A percentile compares a stretch with the other conserved stretches of the same genome.
Evolutionary conservation across 768 basidiomycete genomes (phyloP).

Genomic region (Sarcomyxa edulis): DNA sequence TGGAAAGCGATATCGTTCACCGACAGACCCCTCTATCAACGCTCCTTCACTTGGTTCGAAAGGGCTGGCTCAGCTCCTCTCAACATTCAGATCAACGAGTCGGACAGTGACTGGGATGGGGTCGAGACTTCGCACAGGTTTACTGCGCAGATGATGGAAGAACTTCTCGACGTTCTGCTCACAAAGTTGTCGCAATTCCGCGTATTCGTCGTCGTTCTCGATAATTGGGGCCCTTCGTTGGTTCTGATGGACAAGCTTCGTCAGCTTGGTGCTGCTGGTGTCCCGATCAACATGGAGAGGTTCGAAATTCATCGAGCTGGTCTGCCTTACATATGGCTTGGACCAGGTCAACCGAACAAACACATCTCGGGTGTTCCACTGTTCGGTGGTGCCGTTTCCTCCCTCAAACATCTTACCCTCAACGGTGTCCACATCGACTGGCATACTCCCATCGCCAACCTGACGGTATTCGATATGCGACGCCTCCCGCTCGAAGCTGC

Average conservation of each 20-base stretch:
- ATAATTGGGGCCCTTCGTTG: conserved; percentile 49
- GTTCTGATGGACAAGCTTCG: conserved; percentile 46
- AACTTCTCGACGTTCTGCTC: conserved; percentile 46
- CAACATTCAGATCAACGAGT: conserved; percentile 58
- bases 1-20: conserved; percentile 69
- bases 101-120: conserved; percentile 18
- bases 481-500: conserved; percentile 48
- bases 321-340: conserved; percentile 38
- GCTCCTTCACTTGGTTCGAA: conserved; percentile 52
- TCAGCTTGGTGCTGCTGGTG: conserved; percentile 23
- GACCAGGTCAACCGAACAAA: conserved; percentile 26
- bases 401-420: conserved; percentile 46
- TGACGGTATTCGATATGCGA: conserved; percentile 63
- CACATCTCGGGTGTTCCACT: conserved; percentile 30
- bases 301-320: conserved; percentile 63
- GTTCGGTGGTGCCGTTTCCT: conserved; percentile 44
- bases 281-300: conserved; percentile 45
- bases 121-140: conserved; percentile 22
- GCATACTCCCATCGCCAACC: conserved; percentile 38
- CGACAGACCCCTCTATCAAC: conserved; percentile 42
- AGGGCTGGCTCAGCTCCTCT: conserved; percentile 50
- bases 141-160: conserved; percentile 36
- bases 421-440: conserved; percentile 64
- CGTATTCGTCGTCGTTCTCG: conserved; percentile 51
- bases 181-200: conserved; percentile 52